phyloP scores from a whole-genome alignment of 2,329 filamentous ascomycete species.

The Canariomyces notabilis region DNA sequence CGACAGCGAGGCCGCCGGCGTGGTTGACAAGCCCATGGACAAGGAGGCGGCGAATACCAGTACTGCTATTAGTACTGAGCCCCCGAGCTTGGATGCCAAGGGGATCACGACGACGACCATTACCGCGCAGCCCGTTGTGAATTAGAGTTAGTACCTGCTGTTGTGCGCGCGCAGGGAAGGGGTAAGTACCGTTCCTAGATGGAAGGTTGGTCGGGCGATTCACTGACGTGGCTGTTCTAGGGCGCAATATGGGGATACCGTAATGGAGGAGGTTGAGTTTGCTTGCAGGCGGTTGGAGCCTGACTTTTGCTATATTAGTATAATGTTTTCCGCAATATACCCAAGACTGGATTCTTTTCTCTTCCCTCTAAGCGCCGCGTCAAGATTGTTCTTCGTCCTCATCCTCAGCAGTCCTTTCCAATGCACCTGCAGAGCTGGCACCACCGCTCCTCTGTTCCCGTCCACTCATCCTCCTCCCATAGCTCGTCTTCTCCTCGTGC shows the following conservation, averaged over 20 bases:
- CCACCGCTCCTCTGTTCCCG: conserved; percentile 7
- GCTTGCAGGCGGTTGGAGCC: not conserved
- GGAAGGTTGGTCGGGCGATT: not conserved
- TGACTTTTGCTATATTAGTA: not conserved
- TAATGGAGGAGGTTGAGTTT: not conserved
- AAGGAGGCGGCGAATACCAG: no score
- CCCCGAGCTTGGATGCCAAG: not conserved
- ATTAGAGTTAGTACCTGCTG: not conserved
- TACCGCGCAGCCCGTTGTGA: not conserved
- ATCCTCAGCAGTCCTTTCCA: not conserved
- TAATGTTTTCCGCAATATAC: conserved; percentile 13
- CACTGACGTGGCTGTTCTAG: not conserved
- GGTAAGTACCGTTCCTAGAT: not conserved
- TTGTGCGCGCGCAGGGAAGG: not conserved
- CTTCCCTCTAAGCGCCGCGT: no score
- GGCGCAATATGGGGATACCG: not conserved
- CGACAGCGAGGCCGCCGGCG: not conserved
- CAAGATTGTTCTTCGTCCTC: conserved; percentile 14
- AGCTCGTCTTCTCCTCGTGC: conserved; percentile 23
- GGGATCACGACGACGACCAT: not conserved
- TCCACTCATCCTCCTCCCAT: conserved; percentile 18
- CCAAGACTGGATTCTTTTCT: conserved; percentile 5
- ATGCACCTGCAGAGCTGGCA: not conserved
- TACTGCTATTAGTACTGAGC: not conserved
- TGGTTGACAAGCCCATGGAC: not conserved